A percentile compares a stretch with the other conserved stretches of the same genome.
phyloP scores from a whole-genome alignment of 441 rosid species.

The Gossypium gossypioides region DNA sequence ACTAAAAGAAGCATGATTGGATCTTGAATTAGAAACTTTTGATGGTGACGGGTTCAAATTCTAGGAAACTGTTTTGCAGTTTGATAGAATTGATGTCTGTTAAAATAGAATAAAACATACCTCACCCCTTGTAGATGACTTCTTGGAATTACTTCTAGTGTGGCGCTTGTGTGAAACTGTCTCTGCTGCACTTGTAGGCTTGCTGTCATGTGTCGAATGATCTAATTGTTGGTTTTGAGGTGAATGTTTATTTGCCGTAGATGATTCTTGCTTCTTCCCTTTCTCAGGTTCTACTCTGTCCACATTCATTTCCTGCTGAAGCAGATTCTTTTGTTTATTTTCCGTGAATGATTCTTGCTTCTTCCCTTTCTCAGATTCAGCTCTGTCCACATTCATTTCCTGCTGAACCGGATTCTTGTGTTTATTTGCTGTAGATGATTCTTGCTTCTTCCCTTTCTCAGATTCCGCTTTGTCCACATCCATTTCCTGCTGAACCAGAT shows the following conservation, averaged over 20 bases:
- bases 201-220: conserved; percentile 23
- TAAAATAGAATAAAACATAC: conserved; percentile 34
- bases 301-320: conserved; percentile 25
- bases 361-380: conserved; percentile 29
- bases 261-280: conserved; percentile 29
- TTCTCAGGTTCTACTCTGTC: conserved; percentile 29
- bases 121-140: conserved; percentile 52
- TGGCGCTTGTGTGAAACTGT: conserved; percentile 7
- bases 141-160: conserved; percentile 33
- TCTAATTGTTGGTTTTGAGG: conserved; percentile 35
- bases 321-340: conserved; percentile 18
- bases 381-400: conserved; percentile 29
- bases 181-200: conserved; percentile 23
- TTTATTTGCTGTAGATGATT: conserved; percentile 24
- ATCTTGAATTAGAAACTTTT: not conserved
- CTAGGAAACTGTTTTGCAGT: not conserved
- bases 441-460: conserved; percentile 31
- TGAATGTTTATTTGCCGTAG: conserved; percentile 21
- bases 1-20: not conserved
- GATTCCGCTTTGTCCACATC: conserved; percentile 26
- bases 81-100: not conserved
- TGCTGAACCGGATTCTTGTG: conserved; percentile 12
- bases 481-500: conserved; percentile 24
- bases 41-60: not conserved
- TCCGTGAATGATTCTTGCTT: conserved; percentile 22